Conservation (phyloP, 2,329 filamentous ascomycete genomes). For the Diplodia scrobiculata region DNA sequence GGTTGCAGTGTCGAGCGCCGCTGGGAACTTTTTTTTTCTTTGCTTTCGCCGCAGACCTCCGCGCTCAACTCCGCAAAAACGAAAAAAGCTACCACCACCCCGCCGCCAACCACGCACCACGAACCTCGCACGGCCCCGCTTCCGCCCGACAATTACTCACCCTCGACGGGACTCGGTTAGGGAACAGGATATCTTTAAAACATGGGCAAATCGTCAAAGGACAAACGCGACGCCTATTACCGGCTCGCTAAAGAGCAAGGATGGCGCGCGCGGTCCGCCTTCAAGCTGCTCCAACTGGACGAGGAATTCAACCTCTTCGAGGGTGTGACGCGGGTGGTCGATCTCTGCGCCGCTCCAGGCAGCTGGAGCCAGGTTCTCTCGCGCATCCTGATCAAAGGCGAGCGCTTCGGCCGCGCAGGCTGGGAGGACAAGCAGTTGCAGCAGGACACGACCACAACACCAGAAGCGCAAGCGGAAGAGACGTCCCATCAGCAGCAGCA, state of each 20-base stretch:
- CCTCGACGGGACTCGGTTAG: not conserved
- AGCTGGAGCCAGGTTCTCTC: constrained; percentile 98
- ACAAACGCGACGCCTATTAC: constrained; percentile 98
- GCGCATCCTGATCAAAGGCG: constrained; percentile 86
- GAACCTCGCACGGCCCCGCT: not conserved
- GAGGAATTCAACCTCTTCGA: constrained; percentile 94
- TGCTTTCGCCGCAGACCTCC: constrained; percentile 27
- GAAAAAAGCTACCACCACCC: not conserved
- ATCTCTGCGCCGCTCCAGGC: constrained; percentile 91
- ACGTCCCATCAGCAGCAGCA: constrained; percentile 41
- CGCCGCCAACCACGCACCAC: constrained; percentile 12
- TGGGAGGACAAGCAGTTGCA: constrained; percentile 82
- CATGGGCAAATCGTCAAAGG: constrained; percentile 98
- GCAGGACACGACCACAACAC: constrained; percentile 56
- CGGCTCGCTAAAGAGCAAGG: constrained; percentile 97
- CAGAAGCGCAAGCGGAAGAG: constrained; percentile 31
- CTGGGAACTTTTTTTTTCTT: constrained; percentile 22
- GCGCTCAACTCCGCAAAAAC: constrained; percentile 26
- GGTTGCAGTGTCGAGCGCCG: not conserved
- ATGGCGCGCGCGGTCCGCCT: constrained; percentile 93
- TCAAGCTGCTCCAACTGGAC: constrained; percentile 95
- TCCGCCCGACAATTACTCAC: not conserved
- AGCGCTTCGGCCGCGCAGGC: constrained; percentile 80
- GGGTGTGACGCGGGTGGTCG: constrained; percentile 87
- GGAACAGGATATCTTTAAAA: not conserved